These are phyloP conservation scores for Plantago ovata DNA, from an alignment of 257 asterid genomes.

Conservation along the genomic window DNA sequence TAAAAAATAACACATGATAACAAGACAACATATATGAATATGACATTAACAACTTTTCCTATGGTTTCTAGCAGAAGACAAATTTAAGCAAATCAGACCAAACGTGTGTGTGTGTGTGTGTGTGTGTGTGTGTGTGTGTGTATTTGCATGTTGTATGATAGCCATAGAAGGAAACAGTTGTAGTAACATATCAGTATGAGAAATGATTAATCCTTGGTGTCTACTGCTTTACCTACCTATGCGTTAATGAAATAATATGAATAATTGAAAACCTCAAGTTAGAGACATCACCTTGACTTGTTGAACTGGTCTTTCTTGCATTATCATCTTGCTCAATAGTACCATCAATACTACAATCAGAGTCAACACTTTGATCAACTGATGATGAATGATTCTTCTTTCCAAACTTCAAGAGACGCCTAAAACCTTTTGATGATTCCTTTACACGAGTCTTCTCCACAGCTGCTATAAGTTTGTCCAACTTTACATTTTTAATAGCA, in stretches of 20 bases:
- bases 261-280: slow-evolving; percentile 5
- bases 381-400: slow-evolving; percentile 69
- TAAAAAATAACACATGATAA: too few species aligned
- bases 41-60: too few species aligned
- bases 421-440: slow-evolving; percentile 77
- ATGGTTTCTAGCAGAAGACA: too few species aligned
- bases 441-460: slow-evolving; percentile 48
- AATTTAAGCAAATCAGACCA: too few species aligned
- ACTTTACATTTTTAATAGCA: slow-evolving; percentile 34
- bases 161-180: too few species aligned
- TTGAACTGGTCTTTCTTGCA: slow-evolving; percentile 35
- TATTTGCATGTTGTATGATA: too few species aligned
- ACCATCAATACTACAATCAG: slow-evolving; percentile 44
- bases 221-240: too few species aligned
- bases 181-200: too few species aligned
- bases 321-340: slow-evolving; percentile 38
- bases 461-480: slow-evolving; percentile 39
- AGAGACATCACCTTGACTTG: slow-evolving; percentile 67
- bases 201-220: too few species aligned
- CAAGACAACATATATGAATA: too few species aligned
- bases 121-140: too few species aligned
- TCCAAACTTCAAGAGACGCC: slow-evolving; percentile 76
- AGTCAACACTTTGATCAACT: slow-evolving; percentile 59
- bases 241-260: not conserved
- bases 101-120: too few species aligned